Percentiles rank a stretch among this genome's conserved stretches.
Evolutionary conservation across 805 yeast genomes (phyloP).

Genomic region (Scheffersomyces coipomensis): DNA sequence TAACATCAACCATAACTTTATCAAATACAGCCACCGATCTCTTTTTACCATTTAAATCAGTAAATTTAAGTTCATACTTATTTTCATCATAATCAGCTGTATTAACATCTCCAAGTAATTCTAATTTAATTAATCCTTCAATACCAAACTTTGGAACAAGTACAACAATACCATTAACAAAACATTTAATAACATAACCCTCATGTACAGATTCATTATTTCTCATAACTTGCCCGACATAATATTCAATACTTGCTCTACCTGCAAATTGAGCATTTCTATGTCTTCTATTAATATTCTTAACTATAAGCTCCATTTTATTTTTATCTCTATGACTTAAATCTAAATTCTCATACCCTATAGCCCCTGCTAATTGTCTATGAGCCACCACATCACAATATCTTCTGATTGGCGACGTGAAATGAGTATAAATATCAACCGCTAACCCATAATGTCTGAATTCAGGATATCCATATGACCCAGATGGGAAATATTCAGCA

Average conservation of each 20-base stretch:
- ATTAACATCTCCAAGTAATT: constrained; percentile 64
- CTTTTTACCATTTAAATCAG: constrained; percentile 37
- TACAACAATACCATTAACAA: constrained; percentile 92
- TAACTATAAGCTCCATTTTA: constrained; percentile 85
- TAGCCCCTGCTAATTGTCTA: constrained; percentile 97
- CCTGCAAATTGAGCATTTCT: constrained; percentile 99
- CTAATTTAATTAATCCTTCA: constrained; percentile 86
- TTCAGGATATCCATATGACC: constrained; percentile 85
- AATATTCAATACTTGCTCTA: constrained; percentile 94
- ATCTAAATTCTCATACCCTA: constrained; percentile 84
- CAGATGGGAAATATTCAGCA: constrained; percentile 94
- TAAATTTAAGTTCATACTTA: constrained; percentile 63
- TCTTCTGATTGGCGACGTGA: constrained; percentile 97
- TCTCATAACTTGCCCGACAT: constrained; percentile 96
- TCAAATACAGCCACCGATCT: constrained; percentile 75
- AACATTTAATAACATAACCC: constrained; percentile 89
- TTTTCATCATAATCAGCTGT: constrained; percentile 76
- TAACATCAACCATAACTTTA: constrained; percentile 78
- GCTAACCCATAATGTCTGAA: constrained; percentile 97
- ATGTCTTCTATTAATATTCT: constrained; percentile 89
- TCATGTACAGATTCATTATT: constrained; percentile 76
- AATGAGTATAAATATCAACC: constrained; percentile 95
- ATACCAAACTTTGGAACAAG: constrained; percentile 95
- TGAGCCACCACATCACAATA: constrained; percentile 98
- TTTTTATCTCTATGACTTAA: constrained; percentile 80